Conservation (phyloP, 208 protist genomes). For the Leishmania aethiopica region DNA sequence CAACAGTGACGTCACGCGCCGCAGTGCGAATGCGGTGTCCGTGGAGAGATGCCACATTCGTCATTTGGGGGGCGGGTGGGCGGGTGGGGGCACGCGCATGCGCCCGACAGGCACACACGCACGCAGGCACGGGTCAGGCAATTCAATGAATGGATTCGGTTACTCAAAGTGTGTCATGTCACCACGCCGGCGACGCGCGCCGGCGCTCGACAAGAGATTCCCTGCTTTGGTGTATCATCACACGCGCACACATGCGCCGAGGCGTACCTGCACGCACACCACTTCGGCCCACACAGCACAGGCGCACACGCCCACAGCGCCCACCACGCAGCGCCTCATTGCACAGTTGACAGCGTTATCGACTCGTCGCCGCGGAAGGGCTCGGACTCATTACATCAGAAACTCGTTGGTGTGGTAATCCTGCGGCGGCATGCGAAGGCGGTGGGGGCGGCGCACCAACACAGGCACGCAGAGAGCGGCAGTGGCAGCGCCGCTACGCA, state of each 20-base stretch:
- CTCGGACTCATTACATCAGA: slow-evolving; percentile 39
- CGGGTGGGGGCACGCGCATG: not conserved
- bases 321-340: slow-evolving; percentile 1
- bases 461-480: not conserved
- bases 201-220: no score
- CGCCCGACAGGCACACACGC: not conserved
- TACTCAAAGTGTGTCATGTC: no score
- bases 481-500: not conserved
- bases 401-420: slow-evolving; percentile 10
- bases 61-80: slow-evolving; percentile 11
- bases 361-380: not conserved
- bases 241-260: no score
- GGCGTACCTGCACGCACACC: no score
- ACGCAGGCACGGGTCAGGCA: not conserved
- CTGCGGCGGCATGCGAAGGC: not conserved
- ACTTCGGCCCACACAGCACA: no score
- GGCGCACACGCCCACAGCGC: not conserved
- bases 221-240: no score
- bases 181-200: no score
- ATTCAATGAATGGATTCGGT: slow-evolving; percentile 31
- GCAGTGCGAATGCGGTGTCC: slow-evolving; percentile 18
- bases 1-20: slow-evolving; percentile 11
- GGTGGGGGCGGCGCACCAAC: not conserved
- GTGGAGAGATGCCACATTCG: slow-evolving; percentile 21
- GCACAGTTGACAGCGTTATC: slow-evolving; percentile 10